A percentile compares a stretch with the other conserved stretches of the same genome.
These are phyloP conservation scores for Aspergillus baeticus DNA, from an alignment of 495 filamentous ascomycete genomes.

Conservation along the genomic window DNA sequence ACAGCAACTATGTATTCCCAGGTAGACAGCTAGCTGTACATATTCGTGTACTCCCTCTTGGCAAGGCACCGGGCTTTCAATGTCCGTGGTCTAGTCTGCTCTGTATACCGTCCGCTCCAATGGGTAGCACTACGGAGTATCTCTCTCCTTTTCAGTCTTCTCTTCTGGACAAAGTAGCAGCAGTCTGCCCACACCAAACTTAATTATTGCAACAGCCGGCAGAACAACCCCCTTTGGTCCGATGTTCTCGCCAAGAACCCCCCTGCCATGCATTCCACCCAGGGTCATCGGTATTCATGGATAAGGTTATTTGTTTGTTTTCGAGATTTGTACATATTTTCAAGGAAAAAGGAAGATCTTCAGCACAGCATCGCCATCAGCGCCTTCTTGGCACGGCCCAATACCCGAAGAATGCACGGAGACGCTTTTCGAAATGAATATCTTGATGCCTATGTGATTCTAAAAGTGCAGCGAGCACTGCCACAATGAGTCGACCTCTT, in stretches of 20 bases:
- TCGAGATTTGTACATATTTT: not conserved
- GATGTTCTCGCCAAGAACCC: constrained; percentile 26
- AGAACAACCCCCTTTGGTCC: not conserved
- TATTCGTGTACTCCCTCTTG: not conserved
- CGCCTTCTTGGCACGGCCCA: no score
- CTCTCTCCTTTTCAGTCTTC: no score
- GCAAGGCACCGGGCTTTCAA: not conserved
- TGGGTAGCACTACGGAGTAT: not conserved
- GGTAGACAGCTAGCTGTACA: not conserved
- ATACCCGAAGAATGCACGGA: not conserved
- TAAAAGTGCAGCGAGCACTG: not conserved
- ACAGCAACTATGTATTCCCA: not conserved
- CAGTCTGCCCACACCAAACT: not conserved
- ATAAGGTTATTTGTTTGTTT: not conserved
- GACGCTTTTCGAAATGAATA: no score
- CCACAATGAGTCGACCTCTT: not conserved
- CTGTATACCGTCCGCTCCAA: constrained; percentile 8
- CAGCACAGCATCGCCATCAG: no score
- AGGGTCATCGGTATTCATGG: not conserved
- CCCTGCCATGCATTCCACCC: constrained; percentile 33
- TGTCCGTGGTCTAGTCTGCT: not conserved
- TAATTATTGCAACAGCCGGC: constrained; percentile 6
- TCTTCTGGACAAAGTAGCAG: not conserved
- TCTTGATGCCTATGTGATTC: not conserved
- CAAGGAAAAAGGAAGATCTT: no score